Evolutionary conservation across 805 yeast genomes (phyloP).

Genomic region (Scheffersomyces amazonensis): DNA sequence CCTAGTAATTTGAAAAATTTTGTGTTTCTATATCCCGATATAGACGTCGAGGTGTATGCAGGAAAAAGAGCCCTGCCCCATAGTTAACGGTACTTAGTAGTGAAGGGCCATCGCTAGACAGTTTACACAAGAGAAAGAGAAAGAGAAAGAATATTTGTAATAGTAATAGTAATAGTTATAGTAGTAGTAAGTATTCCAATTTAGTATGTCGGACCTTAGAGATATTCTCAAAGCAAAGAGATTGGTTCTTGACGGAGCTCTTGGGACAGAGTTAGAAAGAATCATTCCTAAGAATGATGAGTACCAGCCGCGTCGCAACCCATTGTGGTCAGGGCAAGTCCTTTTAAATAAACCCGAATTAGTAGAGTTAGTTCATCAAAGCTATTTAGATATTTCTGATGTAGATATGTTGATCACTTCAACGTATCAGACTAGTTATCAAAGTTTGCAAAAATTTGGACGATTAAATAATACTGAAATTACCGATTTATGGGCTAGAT

Average conservation of each 20-base stretch:
- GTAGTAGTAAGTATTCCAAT: too few species aligned
- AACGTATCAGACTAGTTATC: slow-evolving; percentile 58
- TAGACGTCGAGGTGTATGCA: too few species aligned
- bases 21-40: too few species aligned
- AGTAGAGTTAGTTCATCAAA: slow-evolving; percentile 46
- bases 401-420: slow-evolving; percentile 54
- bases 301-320: slow-evolving; percentile 28
- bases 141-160: too few species aligned
- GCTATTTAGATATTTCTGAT: slow-evolving; percentile 48
- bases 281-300: slow-evolving; percentile 28
- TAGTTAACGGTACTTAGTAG: too few species aligned
- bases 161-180: too few species aligned
- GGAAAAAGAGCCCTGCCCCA: too few species aligned
- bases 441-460: slow-evolving; percentile 29
- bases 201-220: slow-evolving; percentile 6
- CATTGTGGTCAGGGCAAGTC: slow-evolving; percentile 63
- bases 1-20: too few species aligned
- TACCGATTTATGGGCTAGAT: slow-evolving; percentile 16
- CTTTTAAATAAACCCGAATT: slow-evolving; percentile 42
- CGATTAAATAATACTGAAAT: slow-evolving; percentile 14
- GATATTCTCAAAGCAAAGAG: not conserved
- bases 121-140: too few species aligned
- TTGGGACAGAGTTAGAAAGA: slow-evolving; percentile 61
- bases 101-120: too few species aligned
- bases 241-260: slow-evolving; percentile 53